These are phyloP conservation scores for Diutina siamensis DNA, from an alignment of 1,139 yeast genomes.

Conservation along the genomic window DNA sequence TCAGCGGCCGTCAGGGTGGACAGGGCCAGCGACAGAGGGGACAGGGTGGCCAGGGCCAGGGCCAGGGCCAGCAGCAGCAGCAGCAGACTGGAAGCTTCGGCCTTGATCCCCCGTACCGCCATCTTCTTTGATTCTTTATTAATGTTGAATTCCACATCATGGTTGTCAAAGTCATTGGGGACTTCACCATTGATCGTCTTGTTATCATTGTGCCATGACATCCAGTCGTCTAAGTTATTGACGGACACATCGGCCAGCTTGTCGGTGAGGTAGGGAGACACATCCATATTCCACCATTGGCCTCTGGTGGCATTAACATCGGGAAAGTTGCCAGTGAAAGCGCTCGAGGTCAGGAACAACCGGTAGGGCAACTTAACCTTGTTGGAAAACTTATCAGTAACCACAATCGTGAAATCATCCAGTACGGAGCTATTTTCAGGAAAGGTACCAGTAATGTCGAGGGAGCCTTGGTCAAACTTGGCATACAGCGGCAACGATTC, in stretches of 20 bases:
- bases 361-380: constrained; percentile 46
- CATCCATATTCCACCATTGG: constrained; percentile 10
- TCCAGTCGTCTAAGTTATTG: constrained; percentile 45
- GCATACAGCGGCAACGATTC: constrained; percentile 53
- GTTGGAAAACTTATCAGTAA: constrained; percentile 56
- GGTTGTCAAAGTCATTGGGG: constrained; percentile 38
- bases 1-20: constrained; percentile 8
- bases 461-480: constrained; percentile 27
- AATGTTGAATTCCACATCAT: constrained; percentile 13
- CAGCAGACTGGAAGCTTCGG: constrained; percentile 6
- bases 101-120: constrained; percentile 42
- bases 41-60: constrained; percentile 9
- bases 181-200: constrained; percentile 58
- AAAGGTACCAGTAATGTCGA: constrained; percentile 45
- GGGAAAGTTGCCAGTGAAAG: constrained; percentile 44
- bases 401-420: constrained; percentile 41
- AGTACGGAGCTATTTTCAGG: constrained; percentile 31
- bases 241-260: constrained; percentile 30
- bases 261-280: constrained; percentile 34
- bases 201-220: constrained; percentile 46
- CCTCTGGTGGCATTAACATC: constrained; percentile 58
- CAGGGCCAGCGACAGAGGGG: constrained; percentile 15
- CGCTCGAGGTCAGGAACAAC: constrained; percentile 33
- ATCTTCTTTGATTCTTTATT: constrained; percentile 26
- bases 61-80: constrained; percentile 10